Conservation (phyloP, 129 eudicot genomes). For the Pittosporum tobira region DNA sequence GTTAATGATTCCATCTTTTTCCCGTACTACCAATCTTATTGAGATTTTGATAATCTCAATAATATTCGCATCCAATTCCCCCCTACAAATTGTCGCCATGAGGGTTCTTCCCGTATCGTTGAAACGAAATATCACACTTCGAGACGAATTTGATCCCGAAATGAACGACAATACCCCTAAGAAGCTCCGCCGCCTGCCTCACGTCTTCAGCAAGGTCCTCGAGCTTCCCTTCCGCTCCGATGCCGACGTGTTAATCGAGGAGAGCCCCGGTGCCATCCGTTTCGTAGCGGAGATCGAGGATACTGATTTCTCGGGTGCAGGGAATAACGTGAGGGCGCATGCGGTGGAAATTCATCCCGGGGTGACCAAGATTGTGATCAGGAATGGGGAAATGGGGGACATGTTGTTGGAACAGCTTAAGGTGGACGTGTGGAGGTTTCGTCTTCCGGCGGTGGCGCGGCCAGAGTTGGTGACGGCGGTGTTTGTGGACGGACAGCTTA, state of each 20-base stretch:
- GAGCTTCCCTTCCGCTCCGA: slow-evolving; percentile 61
- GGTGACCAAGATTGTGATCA: slow-evolving; percentile 49
- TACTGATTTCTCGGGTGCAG: slow-evolving; percentile 7
- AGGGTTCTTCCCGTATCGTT: slow-evolving; percentile 3
- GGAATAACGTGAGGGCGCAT: slow-evolving; percentile 25
- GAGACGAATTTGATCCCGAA: not conserved
- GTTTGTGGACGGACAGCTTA: slow-evolving; percentile 31
- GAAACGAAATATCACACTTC: slow-evolving; percentile 11
- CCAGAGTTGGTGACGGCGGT: slow-evolving; percentile 51
- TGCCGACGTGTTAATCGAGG: slow-evolving; percentile 57
- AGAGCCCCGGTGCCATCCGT: slow-evolving; percentile 24
- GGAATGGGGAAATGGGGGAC: slow-evolving; percentile 8
- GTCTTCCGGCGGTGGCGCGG: slow-evolving; percentile 34
- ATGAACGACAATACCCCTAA: slow-evolving; percentile 25
- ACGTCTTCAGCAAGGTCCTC: slow-evolving; percentile 54
- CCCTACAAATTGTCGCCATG: slow-evolving; percentile 9
- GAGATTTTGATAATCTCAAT: slow-evolving; percentile 6
- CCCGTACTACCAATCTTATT: not conserved
- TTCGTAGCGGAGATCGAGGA: slow-evolving; percentile 24
- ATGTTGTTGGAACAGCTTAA: slow-evolving; percentile 36
- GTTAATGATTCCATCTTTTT: slow-evolving; percentile 6
- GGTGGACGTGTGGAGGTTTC: slow-evolving; percentile 53
- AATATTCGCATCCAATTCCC: not conserved
- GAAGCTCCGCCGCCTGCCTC: slow-evolving; percentile 59
- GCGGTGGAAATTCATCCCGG: slow-evolving; percentile 58